Percentiles rank a stretch among this genome's conserved stretches.
These are phyloP conservation scores for Malus hybrid DNA, from an alignment of 331 rosid genomes.

Conservation along the genomic window DNA sequence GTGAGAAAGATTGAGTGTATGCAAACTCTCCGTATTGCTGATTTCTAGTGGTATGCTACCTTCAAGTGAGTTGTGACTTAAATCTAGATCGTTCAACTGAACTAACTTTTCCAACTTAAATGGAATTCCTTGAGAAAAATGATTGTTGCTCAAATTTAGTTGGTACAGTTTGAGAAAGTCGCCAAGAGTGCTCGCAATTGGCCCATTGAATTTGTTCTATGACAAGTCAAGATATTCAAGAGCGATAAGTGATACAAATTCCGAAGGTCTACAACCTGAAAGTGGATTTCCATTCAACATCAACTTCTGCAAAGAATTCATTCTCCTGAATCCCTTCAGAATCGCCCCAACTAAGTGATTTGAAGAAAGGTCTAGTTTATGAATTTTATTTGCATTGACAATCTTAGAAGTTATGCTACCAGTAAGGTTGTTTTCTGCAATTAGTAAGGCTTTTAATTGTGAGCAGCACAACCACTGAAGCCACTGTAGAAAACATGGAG, in stretches of 20 bases:
- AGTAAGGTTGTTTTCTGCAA: constrained; percentile 5
- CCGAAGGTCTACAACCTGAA: neutral
- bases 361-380: constrained; percentile 20
- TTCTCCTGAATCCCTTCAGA: neutral
- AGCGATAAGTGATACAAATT: too few species aligned
- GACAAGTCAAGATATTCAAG: constrained; percentile 7
- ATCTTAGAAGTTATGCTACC: constrained; percentile 24
- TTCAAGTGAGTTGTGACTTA: constrained; percentile 8
- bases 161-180: neutral
- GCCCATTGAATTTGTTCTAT: constrained; percentile 16
- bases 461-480: neutral
- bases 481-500: too few species aligned
- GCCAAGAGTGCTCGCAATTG: constrained; percentile 3
- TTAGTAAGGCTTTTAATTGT: neutral
- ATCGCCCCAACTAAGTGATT: constrained; percentile 24
- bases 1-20: neutral
- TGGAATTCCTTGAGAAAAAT: constrained; percentile 11
- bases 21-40: constrained; percentile 1
- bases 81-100: constrained; percentile 13
- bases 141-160: constrained; percentile 17
- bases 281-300: too few species aligned
- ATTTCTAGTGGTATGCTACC: constrained; percentile 25
- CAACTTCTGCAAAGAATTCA: too few species aligned
- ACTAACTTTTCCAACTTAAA: constrained; percentile 7
- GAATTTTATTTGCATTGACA: constrained; percentile 15